Evolutionary conservation across 2,329 filamentous ascomycete species (phyloP).

Genomic region (Microsporum canis): DNA sequence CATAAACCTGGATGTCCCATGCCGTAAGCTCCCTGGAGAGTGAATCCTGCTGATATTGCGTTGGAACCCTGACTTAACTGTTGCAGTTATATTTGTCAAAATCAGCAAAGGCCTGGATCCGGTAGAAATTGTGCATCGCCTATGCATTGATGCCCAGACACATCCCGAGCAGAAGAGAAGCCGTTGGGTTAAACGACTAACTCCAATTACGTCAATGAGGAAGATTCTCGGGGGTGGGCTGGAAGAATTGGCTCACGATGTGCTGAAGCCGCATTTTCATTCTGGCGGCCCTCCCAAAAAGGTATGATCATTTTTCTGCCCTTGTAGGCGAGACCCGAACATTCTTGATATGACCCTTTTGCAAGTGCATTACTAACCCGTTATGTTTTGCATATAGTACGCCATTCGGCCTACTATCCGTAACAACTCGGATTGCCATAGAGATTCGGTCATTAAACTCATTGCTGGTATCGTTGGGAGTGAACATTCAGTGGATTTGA

Average conservation of each 20-base stretch:
- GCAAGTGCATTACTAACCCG: neutral
- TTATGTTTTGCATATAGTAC: conserved; percentile 36
- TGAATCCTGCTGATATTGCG: conserved; percentile 5
- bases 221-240: conserved; percentile 49
- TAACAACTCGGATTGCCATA: conserved; percentile 46
- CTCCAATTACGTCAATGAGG: conserved; percentile 46
- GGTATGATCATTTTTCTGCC: conserved; percentile 27
- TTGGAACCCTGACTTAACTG: conserved; percentile 20
- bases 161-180: conserved; percentile 43
- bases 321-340: neutral
- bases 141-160: conserved; percentile 46
- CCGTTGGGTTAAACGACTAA: conserved; percentile 49
- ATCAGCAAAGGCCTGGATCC: conserved; percentile 47
- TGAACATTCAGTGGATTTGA: conserved; percentile 49
- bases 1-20: conserved; percentile 44
- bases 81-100: conserved; percentile 47
- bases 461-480: conserved; percentile 48
- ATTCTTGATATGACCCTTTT: neutral
- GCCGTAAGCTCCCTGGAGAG: conserved; percentile 21
- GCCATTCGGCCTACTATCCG: conserved; percentile 52
- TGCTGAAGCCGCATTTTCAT: conserved; percentile 50
- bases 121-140: conserved; percentile 46
- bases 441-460: conserved; percentile 49
- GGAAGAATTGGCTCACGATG: conserved; percentile 44
- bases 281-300: conserved; percentile 41